Evolutionary conservation across 1,284 basidiomycete species (phyloP).

Genomic region (Boletus sp.): DNA sequence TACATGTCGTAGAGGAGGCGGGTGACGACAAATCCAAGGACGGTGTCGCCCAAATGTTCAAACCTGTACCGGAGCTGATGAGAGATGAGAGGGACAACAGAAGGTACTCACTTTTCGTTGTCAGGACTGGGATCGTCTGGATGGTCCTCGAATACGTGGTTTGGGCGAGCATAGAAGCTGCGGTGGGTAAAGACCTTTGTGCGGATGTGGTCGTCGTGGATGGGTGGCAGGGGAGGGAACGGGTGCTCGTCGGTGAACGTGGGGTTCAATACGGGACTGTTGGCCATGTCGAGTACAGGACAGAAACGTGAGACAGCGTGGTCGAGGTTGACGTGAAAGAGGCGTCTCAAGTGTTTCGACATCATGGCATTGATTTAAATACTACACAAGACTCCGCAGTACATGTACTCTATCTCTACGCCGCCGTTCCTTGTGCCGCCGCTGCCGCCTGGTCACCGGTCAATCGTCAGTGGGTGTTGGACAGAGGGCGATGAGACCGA

Average conservation of each 20-base stretch:
- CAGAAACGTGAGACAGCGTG: conserved; percentile 10
- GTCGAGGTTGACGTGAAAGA: conserved; percentile 2
- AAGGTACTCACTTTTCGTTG: conserved; percentile 63
- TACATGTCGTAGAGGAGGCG: conserved; percentile 61
- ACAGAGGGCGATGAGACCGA: background rate
- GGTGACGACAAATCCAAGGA: conserved; percentile 68
- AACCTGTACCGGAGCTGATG: conserved; percentile 45
- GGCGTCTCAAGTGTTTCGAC: background rate
- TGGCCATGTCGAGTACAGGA: conserved; percentile 12
- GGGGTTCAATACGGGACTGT: conserved; percentile 20
- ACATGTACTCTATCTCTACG: no score
- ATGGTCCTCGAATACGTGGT: conserved; percentile 73
- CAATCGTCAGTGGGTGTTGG: no score
- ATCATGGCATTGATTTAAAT: background rate
- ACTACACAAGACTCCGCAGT: no score
- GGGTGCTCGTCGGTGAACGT: conserved; percentile 24
- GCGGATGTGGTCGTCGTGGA: conserved; percentile 38
- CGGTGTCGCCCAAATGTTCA: conserved; percentile 75
- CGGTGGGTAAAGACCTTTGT: conserved; percentile 73
- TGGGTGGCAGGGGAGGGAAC: conserved; percentile 33
- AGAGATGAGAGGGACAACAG: background rate
- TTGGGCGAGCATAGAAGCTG: conserved; percentile 65
- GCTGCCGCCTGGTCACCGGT: no score
- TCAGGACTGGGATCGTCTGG: conserved; percentile 72
- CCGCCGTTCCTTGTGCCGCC: background rate